Evolutionary conservation across 2,329 filamentous ascomycete species (phyloP), one percentile per base, ranked within the genome.

Genomic region (Leptographium galeiforme): DNA sequence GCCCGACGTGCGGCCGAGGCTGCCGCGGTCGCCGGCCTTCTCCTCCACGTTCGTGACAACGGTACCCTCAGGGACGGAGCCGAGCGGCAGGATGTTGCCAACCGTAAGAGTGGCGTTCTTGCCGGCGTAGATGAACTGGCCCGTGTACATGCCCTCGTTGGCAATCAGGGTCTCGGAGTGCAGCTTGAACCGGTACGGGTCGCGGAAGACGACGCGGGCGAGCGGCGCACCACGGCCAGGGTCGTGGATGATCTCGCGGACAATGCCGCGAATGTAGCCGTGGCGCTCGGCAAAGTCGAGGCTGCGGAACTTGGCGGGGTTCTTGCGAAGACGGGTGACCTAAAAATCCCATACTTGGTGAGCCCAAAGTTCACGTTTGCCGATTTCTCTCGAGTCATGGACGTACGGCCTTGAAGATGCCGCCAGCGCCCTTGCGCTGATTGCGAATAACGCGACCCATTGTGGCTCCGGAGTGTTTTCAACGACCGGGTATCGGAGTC

Each of bases 141-240:
- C 93, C 64, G 93, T 96, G 88, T 97, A 98, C 90, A 97, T 96
- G 79, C 93, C 93, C 82, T 97, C 93, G 79, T 97, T 98, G 76
- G 93, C 93, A 71, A 98, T 98, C 85, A 98, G 96, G 66, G 93
- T 98, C 85, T 98, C 90, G 74, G 86, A 91, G 73, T 89, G 78
- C 72, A 90, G 85, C 85, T 95, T 95, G 87, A 88, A 97, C 75
- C 84, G 83, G 86, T 98, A 98, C 67, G 93, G 89, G 76, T 95
- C 87, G 68, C 93, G 90, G 88, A 98, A 98, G 67, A 82, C 77
- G 69, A 98, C 90, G 76, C 88, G 89, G 72, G 93, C 93, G 70
- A 98, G 88, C 67, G 93, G 93, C 75, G 94, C 89, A 78, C 93
- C 93, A 78, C 93, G 90, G 73, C 93, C 93, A 67, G 90, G 83